These are phyloP conservation scores for Dalbergia cultrata DNA, from an alignment of 306 rosid species.

Conservation along the genomic window DNA sequence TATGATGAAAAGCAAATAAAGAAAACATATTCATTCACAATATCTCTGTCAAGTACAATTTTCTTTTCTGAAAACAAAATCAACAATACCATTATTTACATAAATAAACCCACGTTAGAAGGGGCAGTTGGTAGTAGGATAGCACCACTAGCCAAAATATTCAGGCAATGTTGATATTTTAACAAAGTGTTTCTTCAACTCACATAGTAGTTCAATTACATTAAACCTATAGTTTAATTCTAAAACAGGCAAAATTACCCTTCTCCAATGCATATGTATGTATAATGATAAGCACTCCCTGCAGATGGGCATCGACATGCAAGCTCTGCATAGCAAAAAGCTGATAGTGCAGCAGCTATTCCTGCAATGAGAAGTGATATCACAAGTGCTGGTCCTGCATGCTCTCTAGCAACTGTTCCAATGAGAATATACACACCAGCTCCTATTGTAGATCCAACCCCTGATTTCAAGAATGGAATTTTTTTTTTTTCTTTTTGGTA, in stretches of 20 bases:
- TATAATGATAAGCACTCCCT: constrained; percentile 95
- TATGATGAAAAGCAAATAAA: neutral
- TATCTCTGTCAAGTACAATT: neutral
- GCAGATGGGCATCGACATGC: constrained; percentile 98
- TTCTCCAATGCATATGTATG: constrained; percentile 95
- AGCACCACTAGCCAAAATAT: constrained; percentile 2
- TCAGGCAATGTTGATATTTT: constrained; percentile 4
- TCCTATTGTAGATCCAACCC: constrained; percentile 94
- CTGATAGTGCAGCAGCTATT: constrained; percentile 91
- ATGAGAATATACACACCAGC: constrained; percentile 99
- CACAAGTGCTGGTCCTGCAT: constrained; percentile 90
- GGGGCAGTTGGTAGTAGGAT: constrained; percentile 26
- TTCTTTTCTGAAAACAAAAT: constrained; percentile 22
- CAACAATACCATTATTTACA: neutral
- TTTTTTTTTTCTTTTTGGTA: no score
- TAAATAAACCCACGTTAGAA: neutral
- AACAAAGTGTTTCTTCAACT: constrained; percentile 26
- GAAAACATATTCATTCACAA: constrained; percentile 18
- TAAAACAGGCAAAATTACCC: constrained; percentile 61
- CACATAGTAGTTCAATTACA: constrained; percentile 16
- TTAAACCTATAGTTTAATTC: neutral
- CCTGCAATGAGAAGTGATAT: constrained; percentile 84
- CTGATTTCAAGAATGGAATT: constrained; percentile 54
- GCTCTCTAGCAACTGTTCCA: constrained; percentile 96
- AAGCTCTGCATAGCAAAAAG: constrained; percentile 94